Conservation (phyloP, 352 stramenopile species). For the Globisporangium spinosum region DNA sequence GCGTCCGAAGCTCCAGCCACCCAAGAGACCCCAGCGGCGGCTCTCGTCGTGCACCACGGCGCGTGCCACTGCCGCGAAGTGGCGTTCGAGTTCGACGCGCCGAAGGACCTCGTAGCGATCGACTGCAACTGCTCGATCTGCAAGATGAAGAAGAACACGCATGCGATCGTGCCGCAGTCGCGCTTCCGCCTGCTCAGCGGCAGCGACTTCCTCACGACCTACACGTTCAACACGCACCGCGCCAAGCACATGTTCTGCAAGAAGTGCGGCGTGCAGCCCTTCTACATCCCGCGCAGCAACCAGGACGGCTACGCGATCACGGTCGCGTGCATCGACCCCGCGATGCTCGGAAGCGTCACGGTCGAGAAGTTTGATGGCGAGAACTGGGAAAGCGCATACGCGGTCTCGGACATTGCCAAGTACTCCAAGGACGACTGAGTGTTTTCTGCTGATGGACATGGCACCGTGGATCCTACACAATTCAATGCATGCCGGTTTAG, state of each 20-base stretch:
- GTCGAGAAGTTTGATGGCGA: slow-evolving; percentile 66
- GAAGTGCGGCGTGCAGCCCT: slow-evolving; percentile 68
- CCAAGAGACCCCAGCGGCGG: no score
- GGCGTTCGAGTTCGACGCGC: slow-evolving; percentile 64
- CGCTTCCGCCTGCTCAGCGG: slow-evolving; percentile 52
- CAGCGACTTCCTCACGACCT: slow-evolving; percentile 51
- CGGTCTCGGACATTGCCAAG: slow-evolving; percentile 34
- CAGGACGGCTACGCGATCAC: slow-evolving; percentile 76
- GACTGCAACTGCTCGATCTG: slow-evolving; percentile 88
- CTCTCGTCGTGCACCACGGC: slow-evolving; percentile 38
- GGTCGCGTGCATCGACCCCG: slow-evolving; percentile 54
- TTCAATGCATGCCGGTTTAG: background rate
- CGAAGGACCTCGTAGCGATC: slow-evolving; percentile 47
- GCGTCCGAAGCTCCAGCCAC: background rate
- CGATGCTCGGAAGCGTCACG: slow-evolving; percentile 50
- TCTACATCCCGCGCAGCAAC: slow-evolving; percentile 83
- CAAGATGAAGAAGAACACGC: slow-evolving; percentile 72
- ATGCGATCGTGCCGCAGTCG: slow-evolving; percentile 57
- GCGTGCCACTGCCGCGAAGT: slow-evolving; percentile 72
- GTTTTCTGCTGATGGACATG: background rate
- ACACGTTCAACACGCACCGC: slow-evolving; percentile 80
- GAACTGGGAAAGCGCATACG: slow-evolving; percentile 60
- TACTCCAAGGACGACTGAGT: slow-evolving; percentile 26
- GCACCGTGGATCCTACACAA: background rate
- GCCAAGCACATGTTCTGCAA: slow-evolving; percentile 84